phyloP scores from a whole-genome alignment of 2,329 filamentous ascomycete species.

The Fusarium coicis region DNA sequence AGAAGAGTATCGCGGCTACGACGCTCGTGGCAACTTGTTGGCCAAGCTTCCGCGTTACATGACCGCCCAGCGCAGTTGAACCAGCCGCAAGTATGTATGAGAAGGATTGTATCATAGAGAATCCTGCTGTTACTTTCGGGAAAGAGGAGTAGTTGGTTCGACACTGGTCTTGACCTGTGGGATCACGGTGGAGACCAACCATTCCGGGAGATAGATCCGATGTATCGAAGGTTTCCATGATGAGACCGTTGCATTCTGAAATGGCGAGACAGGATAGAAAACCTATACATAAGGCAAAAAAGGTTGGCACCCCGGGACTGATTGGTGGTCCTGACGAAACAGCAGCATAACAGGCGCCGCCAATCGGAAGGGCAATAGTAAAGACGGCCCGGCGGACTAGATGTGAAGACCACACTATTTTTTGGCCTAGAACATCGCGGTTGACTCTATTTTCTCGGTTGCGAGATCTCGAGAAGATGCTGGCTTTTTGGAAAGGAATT shows the following conservation, averaged over 20 bases:
- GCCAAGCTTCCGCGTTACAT: conserved; percentile 71
- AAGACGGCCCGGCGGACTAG: conserved; percentile 75
- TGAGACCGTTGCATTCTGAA: conserved; percentile 78
- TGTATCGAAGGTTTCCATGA: conserved; percentile 87
- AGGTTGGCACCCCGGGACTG: conserved; percentile 70
- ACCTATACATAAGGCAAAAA: conserved; percentile 73
- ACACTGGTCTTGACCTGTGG: conserved; percentile 52
- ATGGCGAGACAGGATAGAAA: conserved; percentile 79
- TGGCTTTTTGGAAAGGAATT: conserved; percentile 79
- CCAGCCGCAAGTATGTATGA: conserved; percentile 76
- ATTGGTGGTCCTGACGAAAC: conserved; percentile 71
- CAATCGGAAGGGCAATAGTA: conserved; percentile 72
- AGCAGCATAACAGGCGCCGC: conserved; percentile 74
- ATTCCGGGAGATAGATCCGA: conserved; percentile 80
- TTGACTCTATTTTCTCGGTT: conserved; percentile 69
- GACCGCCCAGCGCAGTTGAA: conserved; percentile 75
- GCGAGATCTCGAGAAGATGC: conserved; percentile 73
- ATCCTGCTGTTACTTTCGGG: conserved; percentile 76
- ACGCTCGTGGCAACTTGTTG: conserved; percentile 75
- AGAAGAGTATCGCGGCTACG: conserved; percentile 73
- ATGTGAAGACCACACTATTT: conserved; percentile 77
- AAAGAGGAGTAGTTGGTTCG: conserved; percentile 80
- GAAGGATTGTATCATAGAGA: conserved; percentile 75
- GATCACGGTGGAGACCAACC: conserved; percentile 64
- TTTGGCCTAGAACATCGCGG: conserved; percentile 73